Base-by-base conservation (phyloP, 2,329 filamentous ascomycete species). In the Pestalotiopsis sp. region DNA sequence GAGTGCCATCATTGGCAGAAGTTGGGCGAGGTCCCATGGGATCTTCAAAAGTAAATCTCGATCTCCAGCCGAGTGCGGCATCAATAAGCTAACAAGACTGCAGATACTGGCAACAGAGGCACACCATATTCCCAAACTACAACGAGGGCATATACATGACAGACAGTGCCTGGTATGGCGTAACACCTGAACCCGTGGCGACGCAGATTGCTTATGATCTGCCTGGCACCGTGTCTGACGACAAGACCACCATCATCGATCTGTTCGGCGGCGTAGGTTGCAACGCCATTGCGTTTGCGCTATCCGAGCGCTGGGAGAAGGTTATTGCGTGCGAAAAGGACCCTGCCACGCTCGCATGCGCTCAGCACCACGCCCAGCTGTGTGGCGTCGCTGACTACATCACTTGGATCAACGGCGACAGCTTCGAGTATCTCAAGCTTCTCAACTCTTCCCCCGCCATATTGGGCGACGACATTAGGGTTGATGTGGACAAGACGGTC, bases 101-200 rank as follows among this genome's bases (percentile, higher is more conserved):
- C 39, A 45, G 94, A 79, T 99, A 99, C 81, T 99, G 93, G 89
- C 86, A 91, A 17, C 95, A 98, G 76, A 89, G 96, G 69, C 91
- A 96, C 79, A 91, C 90, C 65, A 93, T 99, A 72, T 99, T 97
- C 81, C 91, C 91, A 17, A 87, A 87, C 74, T 99, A 98, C 78
- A 92, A 98, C 78, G 87, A 95, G 69, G 95, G 94, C 67, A 88
- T 99, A 72, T 92, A 90, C 84, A 90, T 99, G 86, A 99, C 97
- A 0, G 91, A 97, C 78, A 92, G 95, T 81, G 92, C 94, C 66
- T 99, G 96, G 96, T 99, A 96, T 79, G 96, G 95, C 67, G 95
- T 98, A 7, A 99, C 97, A 0, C 95, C 96, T 14, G 95, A 99
- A 79, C 92, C 93, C 4, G 89, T 99, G 36, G 96, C 96, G 69